Conservation (phyloP, 2,329 filamentous ascomycete genomes). For the Chaetomium globosum region DNA sequence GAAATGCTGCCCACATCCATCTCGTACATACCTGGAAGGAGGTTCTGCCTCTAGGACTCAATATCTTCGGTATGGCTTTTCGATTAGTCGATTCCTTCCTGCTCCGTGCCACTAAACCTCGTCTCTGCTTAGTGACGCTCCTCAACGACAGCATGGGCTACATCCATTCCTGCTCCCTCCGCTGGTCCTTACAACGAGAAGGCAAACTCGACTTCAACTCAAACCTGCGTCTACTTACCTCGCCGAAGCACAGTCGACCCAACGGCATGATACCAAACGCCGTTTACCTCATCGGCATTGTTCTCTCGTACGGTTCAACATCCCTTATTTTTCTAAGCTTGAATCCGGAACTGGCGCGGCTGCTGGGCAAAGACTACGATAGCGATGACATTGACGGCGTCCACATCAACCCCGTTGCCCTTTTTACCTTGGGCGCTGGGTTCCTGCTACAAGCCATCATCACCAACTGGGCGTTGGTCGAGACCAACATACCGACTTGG, state of each 20-base stretch:
- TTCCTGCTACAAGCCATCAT: slow-evolving; percentile 38
- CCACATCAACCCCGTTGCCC: slow-evolving; percentile 35
- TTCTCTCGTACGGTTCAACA: slow-evolving; percentile 39
- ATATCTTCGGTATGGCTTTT: slow-evolving; percentile 42
- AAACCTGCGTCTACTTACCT: slow-evolving; percentile 39
- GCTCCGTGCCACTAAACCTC: not conserved
- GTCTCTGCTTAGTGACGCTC: slow-evolving; percentile 34
- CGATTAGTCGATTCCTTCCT: not conserved
- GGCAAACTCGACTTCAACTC: slow-evolving; percentile 41
- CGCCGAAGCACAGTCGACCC: slow-evolving; percentile 32
- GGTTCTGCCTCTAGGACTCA: slow-evolving; percentile 38
- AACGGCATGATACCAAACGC: slow-evolving; percentile 38
- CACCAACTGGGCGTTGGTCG: slow-evolving; percentile 37
- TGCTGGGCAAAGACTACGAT: slow-evolving; percentile 26
- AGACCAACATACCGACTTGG: slow-evolving; percentile 39
- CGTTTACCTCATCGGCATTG: slow-evolving; percentile 36
- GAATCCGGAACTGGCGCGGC: slow-evolving; percentile 34
- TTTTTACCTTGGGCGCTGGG: slow-evolving; percentile 38
- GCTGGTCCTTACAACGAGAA: slow-evolving; percentile 41
- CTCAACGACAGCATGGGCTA: slow-evolving; percentile 42
- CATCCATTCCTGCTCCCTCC: slow-evolving; percentile 39
- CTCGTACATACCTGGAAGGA: slow-evolving; percentile 31
- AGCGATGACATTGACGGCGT: slow-evolving; percentile 24
- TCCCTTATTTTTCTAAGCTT: slow-evolving; percentile 39
- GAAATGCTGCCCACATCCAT: slow-evolving; percentile 21